Evolutionary conservation across 768 basidiomycete genomes (phyloP), one percentile per base, ranked within the genome.

Genomic region (Pisolithus albus): DNA sequence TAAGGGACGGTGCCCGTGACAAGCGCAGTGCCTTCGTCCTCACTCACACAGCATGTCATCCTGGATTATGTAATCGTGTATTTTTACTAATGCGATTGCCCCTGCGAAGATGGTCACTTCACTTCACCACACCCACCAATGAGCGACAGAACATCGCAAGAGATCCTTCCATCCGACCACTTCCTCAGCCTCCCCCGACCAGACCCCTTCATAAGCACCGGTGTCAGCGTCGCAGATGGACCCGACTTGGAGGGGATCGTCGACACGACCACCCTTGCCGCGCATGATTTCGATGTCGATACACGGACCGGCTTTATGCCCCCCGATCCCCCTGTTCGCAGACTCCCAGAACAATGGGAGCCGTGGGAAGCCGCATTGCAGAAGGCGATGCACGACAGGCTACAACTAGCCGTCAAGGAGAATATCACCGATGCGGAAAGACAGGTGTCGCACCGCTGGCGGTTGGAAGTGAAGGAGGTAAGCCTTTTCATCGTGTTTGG

Each of bases 211-310:
- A 47, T 66, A 23, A 23, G 21, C 21, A 1, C 21, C 3, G 64
- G 62, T 38, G 46, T 47, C 11, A 43, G 32, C 11, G 13, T 15
- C 13, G 34, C 11, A 11, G 11, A 34, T 34, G 34, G 34, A 3
- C 34, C 34, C 34, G 11, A 34, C 13, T 34, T 34, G 7, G 61
- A 60, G 15, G 63, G 64, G 3, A 55, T 56, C 18, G 61, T 72
- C 41, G 80, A 82, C 54, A 79, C 77, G 13, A 75, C 79, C 19
- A 85, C 87, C 11, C 79, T 88, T 52, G 85, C 87, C 9, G 84
- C 86, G 3, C 86, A 88, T 57, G 88, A 88, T 73, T 98, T 92
- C 72, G 92, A 97, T 64, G 88, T 98, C 53, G 92, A 94, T 64
- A 84, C 86, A 9, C 75, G 82, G 15, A 91, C 92, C 0, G 94